Percentiles rank a stretch among this genome's conserved stretches.
These are phyloP conservation scores for Rosa persica DNA, from an alignment of 306 rosid species.

Conservation along the genomic window DNA sequence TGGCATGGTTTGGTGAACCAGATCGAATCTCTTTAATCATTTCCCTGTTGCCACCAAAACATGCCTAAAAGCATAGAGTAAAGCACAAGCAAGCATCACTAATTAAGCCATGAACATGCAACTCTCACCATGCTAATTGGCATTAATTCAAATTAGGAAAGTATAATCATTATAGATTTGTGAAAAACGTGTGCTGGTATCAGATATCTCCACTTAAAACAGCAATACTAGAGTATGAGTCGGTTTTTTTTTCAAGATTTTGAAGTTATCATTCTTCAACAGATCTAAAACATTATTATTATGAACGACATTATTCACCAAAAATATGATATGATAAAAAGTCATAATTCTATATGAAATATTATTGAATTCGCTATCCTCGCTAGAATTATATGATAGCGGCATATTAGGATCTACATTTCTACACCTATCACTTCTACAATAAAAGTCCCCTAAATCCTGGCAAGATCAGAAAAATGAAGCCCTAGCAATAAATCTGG, in stretches of 20 bases:
- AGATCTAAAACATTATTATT: no score
- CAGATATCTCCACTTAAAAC: not conserved
- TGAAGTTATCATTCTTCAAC: not conserved
- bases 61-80: not conserved
- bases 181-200: not conserved
- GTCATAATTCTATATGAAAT: no score
- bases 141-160: not conserved
- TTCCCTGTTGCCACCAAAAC: not conserved
- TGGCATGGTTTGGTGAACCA: slow-evolving; percentile 9
- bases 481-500: not conserved
- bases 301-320: no score
- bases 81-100: not conserved
- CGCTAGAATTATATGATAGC: not conserved
- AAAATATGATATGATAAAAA: no score
- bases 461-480: not conserved
- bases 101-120: not conserved
- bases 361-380: not conserved
- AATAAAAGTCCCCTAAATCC: not conserved
- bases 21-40: slow-evolving; percentile 5
- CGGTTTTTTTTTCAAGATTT: no score
- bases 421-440: no score
- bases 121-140: not conserved
- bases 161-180: not conserved
- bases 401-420: no score
- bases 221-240: no score